Evolutionary conservation across 139 green algal genomes (phyloP), one percentile per base, ranked within the genome.

Genomic region (Chlorella sorokiniana): DNA sequence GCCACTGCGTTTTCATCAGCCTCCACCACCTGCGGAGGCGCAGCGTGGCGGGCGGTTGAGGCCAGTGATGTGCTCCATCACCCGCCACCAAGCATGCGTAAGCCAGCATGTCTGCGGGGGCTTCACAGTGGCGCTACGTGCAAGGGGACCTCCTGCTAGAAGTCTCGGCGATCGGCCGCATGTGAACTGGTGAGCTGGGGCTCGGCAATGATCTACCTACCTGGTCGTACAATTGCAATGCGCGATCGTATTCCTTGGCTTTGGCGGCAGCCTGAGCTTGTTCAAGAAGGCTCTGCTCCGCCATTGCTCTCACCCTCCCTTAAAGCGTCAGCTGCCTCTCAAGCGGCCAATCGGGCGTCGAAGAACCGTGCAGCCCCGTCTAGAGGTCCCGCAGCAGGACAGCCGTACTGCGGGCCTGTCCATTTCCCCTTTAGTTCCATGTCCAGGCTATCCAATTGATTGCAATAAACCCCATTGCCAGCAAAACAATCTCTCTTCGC

Each of bases 171-270:
- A 16, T 11, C 16, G 11, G 48, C 48, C n/a, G n/a, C n/a, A n/a
- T n/a, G n/a, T n/a, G n/a, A n/a, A n/a, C n/a, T n/a, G 18, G 63
- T 22, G 5, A 14, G 11, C n/a, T 40, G 8, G 9, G 4, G 33
- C n/a, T 42, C 27, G 5, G 9, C 9, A 42, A 10, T 69, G 63
- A 44, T 69, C 9, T 18, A 9, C 4, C 6, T 40, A 86, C 86
- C 80, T 88, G 65, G 25, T 64, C 79, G 64, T 82, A 90, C 4
- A 87, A 65, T 6, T 82, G 70, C 22, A 88, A 16, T 3, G 83
- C 84, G 4, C 38, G 25, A 2, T 85, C 84, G 41, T 82, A 88
- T 1, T 90, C 75, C 3, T 35, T 51, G 0, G 37, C 38, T 35
- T 74, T 74, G 25, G 18, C 42, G 1, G 76, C 62, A 4, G 37